Conservation (phyloP, 2,329 filamentous ascomycete genomes). For the Alternaria gaisen region DNA sequence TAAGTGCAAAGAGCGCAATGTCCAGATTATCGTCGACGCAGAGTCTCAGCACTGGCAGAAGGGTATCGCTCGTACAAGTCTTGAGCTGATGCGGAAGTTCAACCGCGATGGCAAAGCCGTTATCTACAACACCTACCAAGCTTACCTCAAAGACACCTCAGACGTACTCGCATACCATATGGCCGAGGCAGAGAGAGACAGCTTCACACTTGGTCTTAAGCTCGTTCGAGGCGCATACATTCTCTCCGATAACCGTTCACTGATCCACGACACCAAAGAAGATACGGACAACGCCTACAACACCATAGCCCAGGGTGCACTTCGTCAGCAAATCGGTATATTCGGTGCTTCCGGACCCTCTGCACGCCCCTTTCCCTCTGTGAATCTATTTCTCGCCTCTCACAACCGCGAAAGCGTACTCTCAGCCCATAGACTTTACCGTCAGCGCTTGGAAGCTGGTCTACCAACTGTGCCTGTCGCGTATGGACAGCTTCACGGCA, state of each 20-base stretch:
- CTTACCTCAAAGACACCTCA: slow-evolving; percentile 62
- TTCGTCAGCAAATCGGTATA: slow-evolving; percentile 37
- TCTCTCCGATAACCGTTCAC: slow-evolving; percentile 57
- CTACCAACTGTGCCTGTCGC: slow-evolving; percentile 60
- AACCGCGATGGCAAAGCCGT: slow-evolving; percentile 59
- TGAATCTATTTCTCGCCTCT: slow-evolving; percentile 76
- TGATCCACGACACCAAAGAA: slow-evolving; percentile 65
- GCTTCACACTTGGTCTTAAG: slow-evolving; percentile 65
- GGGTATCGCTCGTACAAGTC: slow-evolving; percentile 65
- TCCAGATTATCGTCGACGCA: slow-evolving; percentile 58
- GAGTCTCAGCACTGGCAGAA: slow-evolving; percentile 58
- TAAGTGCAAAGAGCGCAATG: slow-evolving; percentile 51
- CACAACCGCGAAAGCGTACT: slow-evolving; percentile 81
- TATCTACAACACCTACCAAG: slow-evolving; percentile 74
- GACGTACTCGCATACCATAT: slow-evolving; percentile 57
- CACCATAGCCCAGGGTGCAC: slow-evolving; percentile 65
- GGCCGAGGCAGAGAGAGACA: slow-evolving; percentile 55
- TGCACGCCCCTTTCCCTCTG: slow-evolving; percentile 48
- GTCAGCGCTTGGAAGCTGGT: slow-evolving; percentile 46
- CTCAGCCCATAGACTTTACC: slow-evolving; percentile 58
- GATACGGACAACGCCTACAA: slow-evolving; percentile 73
- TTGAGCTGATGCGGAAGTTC: slow-evolving; percentile 60
- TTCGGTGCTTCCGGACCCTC: slow-evolving; percentile 25
- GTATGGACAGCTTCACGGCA: slow-evolving; percentile 88
- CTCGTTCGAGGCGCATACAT: slow-evolving; percentile 68